Percentiles rank a stretch among this genome's conserved stretches.
Evolutionary conservation across 805 yeast genomes (phyloP).

Genomic region (Lachancea kluyveri): DNA sequence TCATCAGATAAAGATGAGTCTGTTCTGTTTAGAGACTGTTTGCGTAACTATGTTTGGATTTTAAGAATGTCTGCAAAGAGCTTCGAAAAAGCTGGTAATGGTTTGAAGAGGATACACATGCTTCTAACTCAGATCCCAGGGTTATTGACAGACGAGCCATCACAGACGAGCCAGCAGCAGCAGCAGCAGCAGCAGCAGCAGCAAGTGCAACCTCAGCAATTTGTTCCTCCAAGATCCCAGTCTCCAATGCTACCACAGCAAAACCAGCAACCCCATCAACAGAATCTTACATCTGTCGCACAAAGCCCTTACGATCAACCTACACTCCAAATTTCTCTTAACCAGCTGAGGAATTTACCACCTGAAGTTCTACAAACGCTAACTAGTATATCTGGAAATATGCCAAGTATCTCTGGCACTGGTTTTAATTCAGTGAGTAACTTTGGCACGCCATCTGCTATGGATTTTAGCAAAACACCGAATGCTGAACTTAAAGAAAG

Average conservation of each 20-base stretch:
- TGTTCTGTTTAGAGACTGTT: conserved; percentile 54
- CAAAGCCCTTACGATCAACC: conserved; percentile 5
- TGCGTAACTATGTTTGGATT: conserved; percentile 72
- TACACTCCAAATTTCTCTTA: conserved; percentile 7
- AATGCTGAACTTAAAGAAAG: too few species aligned
- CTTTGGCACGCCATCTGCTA: background rate
- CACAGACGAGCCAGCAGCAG: conserved; percentile 10
- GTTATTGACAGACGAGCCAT: conserved; percentile 30
- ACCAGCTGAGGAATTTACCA: conserved; percentile 17
- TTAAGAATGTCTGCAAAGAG: conserved; percentile 69
- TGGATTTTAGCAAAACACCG: conserved; percentile 1
- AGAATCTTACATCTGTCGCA: conserved; percentile 1
- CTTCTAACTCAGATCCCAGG: conserved; percentile 75
- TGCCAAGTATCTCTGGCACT: conserved; percentile 12
- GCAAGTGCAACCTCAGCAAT: conserved; percentile 5
- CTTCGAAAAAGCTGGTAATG: conserved; percentile 72
- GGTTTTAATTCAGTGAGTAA: background rate
- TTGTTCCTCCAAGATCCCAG: conserved; percentile 18
- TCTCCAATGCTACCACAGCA: conserved; percentile 13
- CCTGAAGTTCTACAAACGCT: conserved; percentile 17
- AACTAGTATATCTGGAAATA: conserved; percentile 13
- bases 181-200: conserved; percentile 6
- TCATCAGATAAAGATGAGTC: conserved; percentile 58
- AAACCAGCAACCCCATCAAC: conserved; percentile 2
- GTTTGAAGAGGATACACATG: conserved; percentile 64